These are phyloP conservation scores for Globisporangium nagaii DNA, from an alignment of 352 stramenopile genomes.

Conservation along the genomic window DNA sequence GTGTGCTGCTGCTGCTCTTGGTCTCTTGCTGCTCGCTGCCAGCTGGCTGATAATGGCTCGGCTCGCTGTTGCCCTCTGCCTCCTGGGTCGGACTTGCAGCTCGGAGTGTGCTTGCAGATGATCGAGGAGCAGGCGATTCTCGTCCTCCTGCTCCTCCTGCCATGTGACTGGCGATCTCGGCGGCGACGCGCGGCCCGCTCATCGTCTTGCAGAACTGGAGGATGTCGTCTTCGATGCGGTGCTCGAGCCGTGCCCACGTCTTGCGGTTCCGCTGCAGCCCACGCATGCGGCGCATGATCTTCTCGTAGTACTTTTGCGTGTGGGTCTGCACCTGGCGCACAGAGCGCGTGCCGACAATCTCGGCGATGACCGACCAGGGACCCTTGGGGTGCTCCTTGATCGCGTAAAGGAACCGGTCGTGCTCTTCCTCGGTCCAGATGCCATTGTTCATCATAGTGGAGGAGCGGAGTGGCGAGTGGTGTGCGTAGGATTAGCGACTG, in stretches of 20 bases:
- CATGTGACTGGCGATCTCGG: background rate
- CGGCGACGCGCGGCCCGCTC: background rate
- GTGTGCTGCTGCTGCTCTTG: background rate
- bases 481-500: too few species aligned
- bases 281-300: slow-evolving; percentile 22
- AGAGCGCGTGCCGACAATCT: slow-evolving; percentile 19
- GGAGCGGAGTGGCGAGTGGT: background rate
- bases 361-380: slow-evolving; percentile 19
- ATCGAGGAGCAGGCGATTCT: background rate
- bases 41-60: background rate
- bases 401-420: slow-evolving; percentile 20
- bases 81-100: background rate
- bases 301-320: slow-evolving; percentile 27
- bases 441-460: background rate
- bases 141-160: background rate
- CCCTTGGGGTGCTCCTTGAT: slow-evolving; percentile 18
- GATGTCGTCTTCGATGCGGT: slow-evolving; percentile 24
- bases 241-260: slow-evolving; percentile 8
- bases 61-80: background rate
- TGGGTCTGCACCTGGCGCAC: slow-evolving; percentile 1
- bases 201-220: slow-evolving; percentile 45
- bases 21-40: too few species aligned
- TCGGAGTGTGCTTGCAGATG: background rate
- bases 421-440: slow-evolving; percentile 16
- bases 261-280: slow-evolving; percentile 19